These are phyloP conservation scores for Ceratocystis cacaofunesta DNA, from an alignment of 2,329 filamentous ascomycete genomes.

Conservation along the genomic window DNA sequence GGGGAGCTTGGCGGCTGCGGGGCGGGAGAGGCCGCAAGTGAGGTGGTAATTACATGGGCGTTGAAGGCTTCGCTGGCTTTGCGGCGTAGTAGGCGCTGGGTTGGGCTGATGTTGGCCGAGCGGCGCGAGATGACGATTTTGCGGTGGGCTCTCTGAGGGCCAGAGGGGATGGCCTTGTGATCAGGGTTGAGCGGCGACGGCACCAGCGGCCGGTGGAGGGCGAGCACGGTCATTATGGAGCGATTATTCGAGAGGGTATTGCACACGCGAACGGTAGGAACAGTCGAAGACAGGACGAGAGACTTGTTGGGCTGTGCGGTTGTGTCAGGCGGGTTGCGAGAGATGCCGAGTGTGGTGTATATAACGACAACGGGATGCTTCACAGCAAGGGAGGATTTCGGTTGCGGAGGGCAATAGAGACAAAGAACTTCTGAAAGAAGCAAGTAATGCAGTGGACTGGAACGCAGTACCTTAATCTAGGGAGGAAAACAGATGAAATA, in stretches of 20 bases:
- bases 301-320: background rate
- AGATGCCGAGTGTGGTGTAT: constrained; percentile 1
- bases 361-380: background rate
- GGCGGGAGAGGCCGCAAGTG: constrained; percentile 9
- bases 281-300: background rate
- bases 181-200: constrained; percentile 16
- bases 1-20: constrained; percentile 8
- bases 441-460: constrained; percentile 4
- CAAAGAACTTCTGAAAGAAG: background rate
- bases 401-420: background rate
- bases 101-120: constrained; percentile 14
- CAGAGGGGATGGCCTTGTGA: constrained; percentile 1
- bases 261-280: too few relatives aligned
- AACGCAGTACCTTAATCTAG: constrained; percentile 7
- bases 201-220: constrained; percentile 13
- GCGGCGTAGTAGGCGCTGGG: constrained; percentile 15
- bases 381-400: background rate
- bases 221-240: constrained; percentile 6
- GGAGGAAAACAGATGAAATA: background rate
- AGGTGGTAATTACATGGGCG: constrained; percentile 16
- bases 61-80: constrained; percentile 16
- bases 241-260: too few relatives aligned
- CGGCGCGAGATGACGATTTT: constrained; percentile 14
- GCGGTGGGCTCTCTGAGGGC: constrained; percentile 10
- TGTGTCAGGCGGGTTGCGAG: too few relatives aligned